Base-by-base conservation (phyloP, 2,329 filamentous ascomycete species). In the Corynespora cassiicola region DNA sequence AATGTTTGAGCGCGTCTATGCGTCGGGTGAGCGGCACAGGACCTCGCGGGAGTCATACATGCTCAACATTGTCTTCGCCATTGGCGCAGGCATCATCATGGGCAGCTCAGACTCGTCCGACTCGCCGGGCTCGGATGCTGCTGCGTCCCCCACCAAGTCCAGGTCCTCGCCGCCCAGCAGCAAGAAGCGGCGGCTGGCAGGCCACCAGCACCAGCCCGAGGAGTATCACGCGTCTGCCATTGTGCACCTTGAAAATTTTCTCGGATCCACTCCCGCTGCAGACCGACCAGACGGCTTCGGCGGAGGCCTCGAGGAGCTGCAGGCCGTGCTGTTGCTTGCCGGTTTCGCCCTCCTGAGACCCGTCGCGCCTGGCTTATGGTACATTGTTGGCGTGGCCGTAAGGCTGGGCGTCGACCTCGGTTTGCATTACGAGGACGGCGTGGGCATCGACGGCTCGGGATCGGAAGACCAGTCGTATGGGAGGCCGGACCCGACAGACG, bases 181-280 rank as follows among this genome's bases (percentile, higher is more conserved):
- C 37, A 72, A 72, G 53, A 65, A 61, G 51, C 58, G 66, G 66
- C 63, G 58, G 47, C 54, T 68, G 36, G 60, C 72, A 27, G 73
- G 50, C 76, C 82, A 74, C 72, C 84, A 85, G 63, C 77, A 79
- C 50, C 90, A 95, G 64, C 91, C 92, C 1, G 94, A 97, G 65
- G 90, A 96, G 66, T 97, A 97, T 64, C 92, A 97, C 67, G 91
- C 94, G 2, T 94, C 90, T 37, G 92, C 92, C 11, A 95, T 96
- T 52, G 82, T 95, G 12, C 90, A 97, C 63, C 77, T 97, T 6
- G 92, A 96, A 63, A 84, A 86, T 6, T 96, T 94, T 59, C 75
- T 96, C 11, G 75, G 77, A 1, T 87, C 87, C 36, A 86, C 78
- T 17, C 76, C 80, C 19, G 71, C 78, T 5, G 69, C 74, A 6